Conservation (phyloP, 2,329 filamentous ascomycete species). For the Paecilomyces formosus region DNA sequence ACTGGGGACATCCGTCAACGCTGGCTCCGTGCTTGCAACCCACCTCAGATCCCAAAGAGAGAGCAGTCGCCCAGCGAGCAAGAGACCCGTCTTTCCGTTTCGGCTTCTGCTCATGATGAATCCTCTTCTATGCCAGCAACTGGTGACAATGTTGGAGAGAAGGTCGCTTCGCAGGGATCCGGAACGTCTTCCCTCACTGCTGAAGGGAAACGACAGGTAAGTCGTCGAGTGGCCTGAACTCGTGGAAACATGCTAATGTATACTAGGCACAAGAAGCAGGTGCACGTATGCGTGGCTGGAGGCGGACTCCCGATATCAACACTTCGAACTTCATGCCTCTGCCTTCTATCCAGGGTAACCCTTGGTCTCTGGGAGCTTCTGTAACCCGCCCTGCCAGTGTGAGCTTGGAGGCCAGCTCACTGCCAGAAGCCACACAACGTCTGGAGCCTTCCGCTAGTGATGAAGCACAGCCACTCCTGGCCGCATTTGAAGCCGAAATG, state of each 20-base stretch:
- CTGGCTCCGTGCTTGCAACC: constrained; percentile 11
- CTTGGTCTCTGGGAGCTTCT: not conserved
- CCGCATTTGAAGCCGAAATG: constrained; percentile 33
- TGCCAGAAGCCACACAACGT: constrained; percentile 9
- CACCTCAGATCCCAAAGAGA: constrained; percentile 6
- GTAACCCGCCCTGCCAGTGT: not conserved
- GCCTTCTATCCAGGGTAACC: not conserved
- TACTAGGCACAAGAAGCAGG: constrained; percentile 15
- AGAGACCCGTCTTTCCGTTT: not conserved
- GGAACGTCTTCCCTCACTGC: constrained; percentile 9
- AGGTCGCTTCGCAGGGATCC: not conserved
- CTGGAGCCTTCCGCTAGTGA: constrained; percentile 9
- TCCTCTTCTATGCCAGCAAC: not conserved
- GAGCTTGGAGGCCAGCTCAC: constrained; percentile 1
- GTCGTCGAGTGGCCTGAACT: not conserved
- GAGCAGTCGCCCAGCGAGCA: not conserved
- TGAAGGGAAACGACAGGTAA: constrained; percentile 17
- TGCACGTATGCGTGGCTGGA: constrained; percentile 6
- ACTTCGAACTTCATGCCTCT: not conserved
- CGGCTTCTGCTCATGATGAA: not conserved
- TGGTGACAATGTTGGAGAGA: not conserved
- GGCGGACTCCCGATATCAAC: not conserved
- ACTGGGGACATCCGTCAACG: constrained; percentile 1
- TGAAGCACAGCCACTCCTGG: constrained; percentile 24
- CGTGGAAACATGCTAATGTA: constrained; percentile 3